Evolutionary conservation across 2,329 filamentous ascomycete genomes (phyloP), one percentile per base, ranked within the genome.

Genomic region (Ophiosphaerella herpotricha): DNA sequence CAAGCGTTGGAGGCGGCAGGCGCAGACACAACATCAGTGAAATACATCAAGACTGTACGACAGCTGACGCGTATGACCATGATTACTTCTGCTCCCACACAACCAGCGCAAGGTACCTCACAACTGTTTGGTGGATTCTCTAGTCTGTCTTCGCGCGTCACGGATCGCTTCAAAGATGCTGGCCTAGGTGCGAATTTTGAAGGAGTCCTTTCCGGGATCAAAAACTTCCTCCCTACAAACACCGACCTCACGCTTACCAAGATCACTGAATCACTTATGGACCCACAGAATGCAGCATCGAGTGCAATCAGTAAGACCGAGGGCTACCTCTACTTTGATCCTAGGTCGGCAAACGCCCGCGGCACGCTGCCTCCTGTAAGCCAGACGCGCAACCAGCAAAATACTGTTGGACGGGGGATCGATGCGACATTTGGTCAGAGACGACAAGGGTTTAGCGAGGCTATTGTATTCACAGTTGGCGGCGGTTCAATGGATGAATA

Each of bases 401-500:
- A 57, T 37, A 75, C 53, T 74, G 75, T 58, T 67, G 74, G 68
- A 32, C 73, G 55, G 70, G 91, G 91, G 3, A 90, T 88, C 21
- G 82, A 84, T 31, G 92, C 91, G 6, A 95, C 85, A 47, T 97
- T 97, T 73, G 94, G 93, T 1, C 93, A 97, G 74, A 79, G 91
- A 52, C 80, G 93, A 46, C 92, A 96, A 67, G 91, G 90, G 0
- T 97, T 93, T 74, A 89, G 85, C 41, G 92, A 96, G 66, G 90
- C 91, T 1, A 87, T 96, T 46, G 90, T 96, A n/a, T 96, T 97
- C 69, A 93, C 90, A 0, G 91, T 75, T 3, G 94, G 94, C 4
- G 94, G 95, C 39, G 94, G 94, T 36, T 97, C 91, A 70, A 97
- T 99, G 90, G 94, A 99, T 63, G 94, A 99, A 73, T 99, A 97